Percentiles rank a stretch among this genome's conserved stretches.
phyloP scores from a whole-genome alignment of 768 basidiomycete genomes.

The Rhizopogon vesiculosus region DNA sequence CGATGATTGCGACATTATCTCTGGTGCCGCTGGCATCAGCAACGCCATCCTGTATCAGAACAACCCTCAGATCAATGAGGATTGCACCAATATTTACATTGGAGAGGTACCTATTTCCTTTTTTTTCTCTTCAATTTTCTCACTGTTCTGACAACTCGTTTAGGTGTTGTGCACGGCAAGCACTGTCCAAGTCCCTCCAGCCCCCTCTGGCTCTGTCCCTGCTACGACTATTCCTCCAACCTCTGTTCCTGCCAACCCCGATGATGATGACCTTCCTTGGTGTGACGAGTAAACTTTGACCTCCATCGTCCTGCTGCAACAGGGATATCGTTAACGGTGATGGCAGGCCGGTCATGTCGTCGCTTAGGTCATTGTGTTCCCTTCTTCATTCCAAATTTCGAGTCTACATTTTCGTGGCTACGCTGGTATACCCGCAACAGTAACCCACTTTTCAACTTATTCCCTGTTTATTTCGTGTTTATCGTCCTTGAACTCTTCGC shows the following conservation, averaged over 20 bases:
- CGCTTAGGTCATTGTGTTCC: background rate
- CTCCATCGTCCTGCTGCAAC: background rate
- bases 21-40: constrained; percentile 38
- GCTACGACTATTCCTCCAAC: constrained; percentile 28
- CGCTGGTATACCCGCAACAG: constrained; percentile 22
- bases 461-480: constrained; percentile 2
- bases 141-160: background rate
- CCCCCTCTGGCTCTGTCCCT: constrained; percentile 27
- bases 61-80: constrained; percentile 67
- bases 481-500: constrained; percentile 7
- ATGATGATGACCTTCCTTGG: constrained; percentile 40
- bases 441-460: background rate
- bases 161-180: constrained; percentile 53
- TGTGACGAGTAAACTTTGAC: constrained; percentile 39
- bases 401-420: constrained; percentile 1
- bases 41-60: constrained; percentile 51
- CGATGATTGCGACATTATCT: constrained; percentile 59
- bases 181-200: constrained; percentile 37
- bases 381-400: background rate
- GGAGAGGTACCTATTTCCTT: constrained; percentile 57
- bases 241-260: constrained; percentile 16
- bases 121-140: background rate
- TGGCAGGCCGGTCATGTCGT: constrained; percentile 25
- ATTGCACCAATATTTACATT: constrained; percentile 65
- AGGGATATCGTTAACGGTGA: constrained; percentile 5